A percentile compares a stretch with the other conserved stretches of the same genome.
Conservation (phyloP, 441 rosid species). For the Gossypium schwendimanii region DNA sequence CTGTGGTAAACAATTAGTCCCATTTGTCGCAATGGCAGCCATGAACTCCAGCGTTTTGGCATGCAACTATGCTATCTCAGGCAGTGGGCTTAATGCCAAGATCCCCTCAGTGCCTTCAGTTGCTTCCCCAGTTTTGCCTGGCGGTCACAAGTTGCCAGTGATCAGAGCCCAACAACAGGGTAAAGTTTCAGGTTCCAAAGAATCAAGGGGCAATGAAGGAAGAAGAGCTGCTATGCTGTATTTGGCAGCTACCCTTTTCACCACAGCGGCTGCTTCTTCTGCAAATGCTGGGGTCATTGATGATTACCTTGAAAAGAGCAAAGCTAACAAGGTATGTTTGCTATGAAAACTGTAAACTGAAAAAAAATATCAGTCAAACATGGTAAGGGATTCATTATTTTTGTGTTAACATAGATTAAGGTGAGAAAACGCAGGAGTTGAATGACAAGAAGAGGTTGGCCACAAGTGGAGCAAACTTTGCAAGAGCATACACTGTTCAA, state of each 20-base stretch:
- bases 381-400: not conserved
- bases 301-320: conserved; percentile 87
- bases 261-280: conserved; percentile 46
- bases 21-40: conserved; percentile 47
- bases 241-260: conserved; percentile 64
- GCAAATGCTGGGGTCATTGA: conserved; percentile 79
- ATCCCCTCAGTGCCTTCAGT: conserved; percentile 32
- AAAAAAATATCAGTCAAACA: not conserved
- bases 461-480: conserved; percentile 91
- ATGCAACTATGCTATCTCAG: conserved; percentile 66
- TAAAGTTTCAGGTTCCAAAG: conserved; percentile 24
- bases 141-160: conserved; percentile 43
- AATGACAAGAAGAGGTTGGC: conserved; percentile 94
- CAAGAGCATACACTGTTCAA: conserved; percentile 84
- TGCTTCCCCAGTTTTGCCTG: conserved; percentile 25
- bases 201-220: conserved; percentile 35
- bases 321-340: conserved; percentile 70
- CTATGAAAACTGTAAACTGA: not conserved
- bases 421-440: conserved; percentile 45
- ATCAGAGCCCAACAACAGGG: conserved; percentile 50
- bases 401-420: not conserved
- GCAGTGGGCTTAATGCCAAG: conserved; percentile 49
- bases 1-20: not conserved
- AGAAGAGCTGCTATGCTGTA: conserved; percentile 61
- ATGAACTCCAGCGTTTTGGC: conserved; percentile 77